Evolutionary conservation across 2,329 filamentous ascomycete genomes (phyloP).

Genomic region (Claviceps maximensis): DNA sequence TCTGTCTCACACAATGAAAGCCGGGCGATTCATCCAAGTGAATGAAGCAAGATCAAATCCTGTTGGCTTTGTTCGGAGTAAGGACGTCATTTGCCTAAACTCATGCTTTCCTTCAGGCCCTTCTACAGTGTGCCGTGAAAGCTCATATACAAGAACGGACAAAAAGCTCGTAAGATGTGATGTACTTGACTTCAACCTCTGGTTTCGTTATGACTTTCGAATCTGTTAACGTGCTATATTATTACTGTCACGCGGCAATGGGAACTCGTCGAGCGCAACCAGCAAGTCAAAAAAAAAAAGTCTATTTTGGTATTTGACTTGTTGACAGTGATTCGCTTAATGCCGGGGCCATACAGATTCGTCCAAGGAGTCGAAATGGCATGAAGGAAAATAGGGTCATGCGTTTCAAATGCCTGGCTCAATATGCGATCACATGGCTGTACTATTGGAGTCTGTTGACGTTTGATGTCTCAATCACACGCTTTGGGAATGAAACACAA

Average conservation of each 20-base stretch:
- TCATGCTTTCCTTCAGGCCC: neutral
- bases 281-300: neutral
- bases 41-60: neutral
- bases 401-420: constrained; percentile 5
- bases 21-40: neutral
- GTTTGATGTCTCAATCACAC: constrained; percentile 2
- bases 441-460: neutral
- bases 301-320: neutral
- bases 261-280: neutral
- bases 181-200: neutral
- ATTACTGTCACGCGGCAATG: neutral
- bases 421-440: constrained; percentile 3
- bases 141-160: neutral
- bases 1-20: neutral
- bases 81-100: neutral
- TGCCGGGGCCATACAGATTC: neutral
- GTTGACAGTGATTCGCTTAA: neutral
- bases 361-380: constrained; percentile 3
- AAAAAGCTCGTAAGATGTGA: neutral
- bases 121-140: neutral
- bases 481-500: constrained; percentile 2
- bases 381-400: constrained; percentile 1
- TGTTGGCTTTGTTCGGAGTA: neutral
- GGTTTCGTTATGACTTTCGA: neutral
- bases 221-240: neutral